Evolutionary conservation across 1,284 basidiomycete species (phyloP).

Genomic region (Cryptococcus sp.): DNA sequence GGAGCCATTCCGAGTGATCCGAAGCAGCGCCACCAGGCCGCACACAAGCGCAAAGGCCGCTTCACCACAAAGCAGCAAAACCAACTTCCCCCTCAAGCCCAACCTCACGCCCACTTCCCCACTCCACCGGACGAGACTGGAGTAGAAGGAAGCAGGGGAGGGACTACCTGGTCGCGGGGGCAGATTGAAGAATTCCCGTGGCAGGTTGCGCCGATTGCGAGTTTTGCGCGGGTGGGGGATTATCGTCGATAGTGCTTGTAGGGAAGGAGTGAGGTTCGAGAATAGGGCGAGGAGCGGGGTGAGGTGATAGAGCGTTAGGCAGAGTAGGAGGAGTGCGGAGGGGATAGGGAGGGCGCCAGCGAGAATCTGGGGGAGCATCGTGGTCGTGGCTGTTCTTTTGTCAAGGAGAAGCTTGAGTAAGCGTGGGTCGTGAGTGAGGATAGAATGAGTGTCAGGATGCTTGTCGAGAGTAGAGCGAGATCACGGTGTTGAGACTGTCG

Average conservation of each 20-base stretch:
- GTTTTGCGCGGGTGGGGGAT: constrained; percentile 29
- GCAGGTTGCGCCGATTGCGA: constrained; percentile 28
- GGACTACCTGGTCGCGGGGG: constrained; percentile 31
- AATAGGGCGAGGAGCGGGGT: constrained; percentile 25
- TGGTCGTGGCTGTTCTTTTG: constrained; percentile 7
- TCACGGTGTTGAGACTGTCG: too few relatives aligned
- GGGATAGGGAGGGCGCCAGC: constrained; percentile 23
- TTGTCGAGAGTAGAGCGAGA: too few relatives aligned
- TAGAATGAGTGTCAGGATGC: too few relatives aligned
- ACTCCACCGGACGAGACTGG: background rate
- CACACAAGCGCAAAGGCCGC: constrained; percentile 10
- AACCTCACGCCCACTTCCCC: constrained; percentile 5
- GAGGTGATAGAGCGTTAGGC: constrained; percentile 30
- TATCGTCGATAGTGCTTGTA: constrained; percentile 22
- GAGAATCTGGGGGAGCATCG: constrained; percentile 25
- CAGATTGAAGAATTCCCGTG: constrained; percentile 46
- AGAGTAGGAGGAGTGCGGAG: constrained; percentile 27
- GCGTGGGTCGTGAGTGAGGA: too few relatives aligned
- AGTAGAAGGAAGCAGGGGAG: background rate
- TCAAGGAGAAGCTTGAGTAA: background rate
- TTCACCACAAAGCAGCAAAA: constrained; percentile 15
- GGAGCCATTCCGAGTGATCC: too few relatives aligned
- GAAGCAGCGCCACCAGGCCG: constrained; percentile 15
- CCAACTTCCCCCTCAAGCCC: constrained; percentile 22
- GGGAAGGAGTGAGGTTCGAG: constrained; percentile 20